These are phyloP conservation scores for Dactylis glomerata DNA, from an alignment of 176 grass and related monocot genomes.

Conservation along the genomic window DNA sequence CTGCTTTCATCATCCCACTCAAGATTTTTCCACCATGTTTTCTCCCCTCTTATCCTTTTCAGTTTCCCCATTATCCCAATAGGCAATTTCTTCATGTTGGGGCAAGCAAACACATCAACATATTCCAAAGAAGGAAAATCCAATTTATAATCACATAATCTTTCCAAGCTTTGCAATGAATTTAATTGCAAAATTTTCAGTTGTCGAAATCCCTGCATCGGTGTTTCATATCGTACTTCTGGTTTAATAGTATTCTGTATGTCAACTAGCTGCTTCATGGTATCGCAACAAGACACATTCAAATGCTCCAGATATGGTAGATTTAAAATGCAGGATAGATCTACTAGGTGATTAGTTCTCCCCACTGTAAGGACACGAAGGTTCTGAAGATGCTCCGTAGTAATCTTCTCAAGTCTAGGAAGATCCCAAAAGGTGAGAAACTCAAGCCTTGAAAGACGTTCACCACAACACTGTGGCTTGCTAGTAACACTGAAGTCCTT, in stretches of 20 bases:
- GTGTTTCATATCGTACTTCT: background rate
- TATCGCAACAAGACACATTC: slow-evolving; percentile 27
- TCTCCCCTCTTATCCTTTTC: slow-evolving; percentile 33
- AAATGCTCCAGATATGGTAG: slow-evolving; percentile 34
- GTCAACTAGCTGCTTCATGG: slow-evolving; percentile 32
- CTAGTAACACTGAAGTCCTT: slow-evolving; percentile 20
- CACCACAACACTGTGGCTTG: background rate
- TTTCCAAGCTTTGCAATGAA: slow-evolving; percentile 29
- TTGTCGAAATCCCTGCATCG: background rate
- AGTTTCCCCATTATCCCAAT: background rate
- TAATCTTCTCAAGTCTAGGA: slow-evolving; percentile 25
- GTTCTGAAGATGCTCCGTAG: slow-evolving; percentile 18
- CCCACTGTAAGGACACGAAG: slow-evolving; percentile 27
- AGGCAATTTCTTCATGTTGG: slow-evolving; percentile 31
- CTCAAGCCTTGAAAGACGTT: slow-evolving; percentile 16
- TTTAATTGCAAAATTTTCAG: slow-evolving; percentile 8
- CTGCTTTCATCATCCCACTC: slow-evolving; percentile 17
- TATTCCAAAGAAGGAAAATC: slow-evolving; percentile 37
- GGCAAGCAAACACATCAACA: slow-evolving; percentile 31
- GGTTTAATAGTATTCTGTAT: background rate
- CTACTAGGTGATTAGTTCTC: slow-evolving; percentile 1
- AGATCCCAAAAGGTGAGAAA: slow-evolving; percentile 41
- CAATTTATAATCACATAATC: slow-evolving; percentile 11
- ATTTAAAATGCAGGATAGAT: slow-evolving; percentile 29
- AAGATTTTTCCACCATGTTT: slow-evolving; percentile 40